These are phyloP conservation scores for Corymbia calophylla DNA, from an alignment of 441 rosid species.

Conservation along the genomic window DNA sequence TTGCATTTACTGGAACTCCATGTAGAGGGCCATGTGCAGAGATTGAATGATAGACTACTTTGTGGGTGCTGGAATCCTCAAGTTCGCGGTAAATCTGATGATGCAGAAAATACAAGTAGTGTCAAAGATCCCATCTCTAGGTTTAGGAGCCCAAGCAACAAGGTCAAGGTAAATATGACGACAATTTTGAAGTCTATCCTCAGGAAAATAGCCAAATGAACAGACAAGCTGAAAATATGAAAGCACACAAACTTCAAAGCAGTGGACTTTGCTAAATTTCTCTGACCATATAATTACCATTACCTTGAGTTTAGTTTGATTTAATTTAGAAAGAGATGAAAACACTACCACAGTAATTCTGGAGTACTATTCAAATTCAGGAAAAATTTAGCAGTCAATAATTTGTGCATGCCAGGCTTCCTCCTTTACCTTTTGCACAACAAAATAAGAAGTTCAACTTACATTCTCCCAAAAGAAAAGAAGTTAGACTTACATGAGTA, in stretches of 20 bases:
- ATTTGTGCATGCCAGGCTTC: background rate
- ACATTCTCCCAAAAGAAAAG: background rate
- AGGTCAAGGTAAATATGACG: background rate
- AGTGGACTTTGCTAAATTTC: background rate
- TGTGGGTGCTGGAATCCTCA: constrained; percentile 53
- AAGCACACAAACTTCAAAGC: background rate
- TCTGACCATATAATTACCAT: background rate
- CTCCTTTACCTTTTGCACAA: background rate
- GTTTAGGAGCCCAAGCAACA: background rate
- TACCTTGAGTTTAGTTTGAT: background rate
- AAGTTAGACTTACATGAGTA: constrained; percentile 64
- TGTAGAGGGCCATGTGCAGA: constrained; percentile 63
- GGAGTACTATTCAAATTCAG: background rate
- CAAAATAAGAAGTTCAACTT: background rate
- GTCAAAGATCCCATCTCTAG: background rate
- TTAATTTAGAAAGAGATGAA: background rate
- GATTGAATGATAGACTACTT: constrained; percentile 61
- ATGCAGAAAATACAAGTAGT: background rate
- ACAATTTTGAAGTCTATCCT: background rate
- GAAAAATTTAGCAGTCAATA: background rate
- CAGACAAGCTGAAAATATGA: background rate
- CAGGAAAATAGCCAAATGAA: background rate
- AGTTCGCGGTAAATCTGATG: constrained; percentile 88
- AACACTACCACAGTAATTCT: background rate
- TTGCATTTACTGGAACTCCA: constrained; percentile 50